Evolutionary conservation across 352 stramenopile species (phyloP).

Genomic region (Globisporangium recalcitrans): DNA sequence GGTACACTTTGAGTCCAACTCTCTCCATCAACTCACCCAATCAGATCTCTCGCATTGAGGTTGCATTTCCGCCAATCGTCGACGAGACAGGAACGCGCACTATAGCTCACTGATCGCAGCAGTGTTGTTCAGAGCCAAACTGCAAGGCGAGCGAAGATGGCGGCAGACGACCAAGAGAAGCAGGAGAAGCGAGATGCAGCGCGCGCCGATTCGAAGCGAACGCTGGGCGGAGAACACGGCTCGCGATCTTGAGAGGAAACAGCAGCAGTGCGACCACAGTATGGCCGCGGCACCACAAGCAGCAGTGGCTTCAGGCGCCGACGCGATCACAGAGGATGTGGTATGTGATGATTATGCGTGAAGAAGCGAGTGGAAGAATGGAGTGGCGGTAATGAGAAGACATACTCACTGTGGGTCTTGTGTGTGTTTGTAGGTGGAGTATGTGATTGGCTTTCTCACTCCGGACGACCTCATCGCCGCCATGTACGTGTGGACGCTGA

Average conservation of each 20-base stretch:
- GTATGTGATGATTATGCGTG: too few species aligned
- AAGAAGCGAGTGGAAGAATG: background rate
- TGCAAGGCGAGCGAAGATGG: constrained; percentile 4
- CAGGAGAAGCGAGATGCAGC: constrained; percentile 1
- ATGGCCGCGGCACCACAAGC: background rate
- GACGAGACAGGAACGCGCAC: background rate
- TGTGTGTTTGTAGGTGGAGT: constrained; percentile 28
- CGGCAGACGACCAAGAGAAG: background rate
- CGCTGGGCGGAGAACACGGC: background rate
- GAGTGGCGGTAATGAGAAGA: background rate
- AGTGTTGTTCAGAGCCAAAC: constrained; percentile 2
- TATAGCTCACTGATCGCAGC: background rate
- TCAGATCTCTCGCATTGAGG: background rate
- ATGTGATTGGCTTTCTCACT: constrained; percentile 49
- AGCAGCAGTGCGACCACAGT: background rate
- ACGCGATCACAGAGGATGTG: constrained; percentile 34
- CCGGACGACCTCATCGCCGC: constrained; percentile 41
- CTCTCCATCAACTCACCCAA: background rate
- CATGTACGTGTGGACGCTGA: constrained; percentile 28
- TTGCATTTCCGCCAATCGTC: background rate
- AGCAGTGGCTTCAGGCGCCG: background rate
- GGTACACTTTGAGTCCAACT: constrained; percentile 9
- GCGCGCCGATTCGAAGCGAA: constrained; percentile 7
- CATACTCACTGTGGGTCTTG: background rate
- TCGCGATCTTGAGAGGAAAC: background rate